Percentiles rank a stretch among this genome's conserved stretches.
Conservation (phyloP, 83 land plant species). For the Larix sibirica region DNA sequence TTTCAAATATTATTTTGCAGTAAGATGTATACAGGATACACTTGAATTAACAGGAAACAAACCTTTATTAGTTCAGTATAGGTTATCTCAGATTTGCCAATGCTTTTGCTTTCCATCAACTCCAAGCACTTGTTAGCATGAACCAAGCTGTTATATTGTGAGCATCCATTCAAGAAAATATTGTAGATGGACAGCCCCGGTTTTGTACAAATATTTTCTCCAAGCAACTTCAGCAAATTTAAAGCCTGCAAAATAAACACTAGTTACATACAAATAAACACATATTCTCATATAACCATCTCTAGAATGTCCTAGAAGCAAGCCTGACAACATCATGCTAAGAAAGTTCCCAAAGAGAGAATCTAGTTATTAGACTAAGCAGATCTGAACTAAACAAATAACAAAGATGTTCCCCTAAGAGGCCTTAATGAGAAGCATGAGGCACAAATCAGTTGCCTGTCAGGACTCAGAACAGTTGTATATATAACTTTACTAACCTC, state of each 20-base stretch:
- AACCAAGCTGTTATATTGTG: conserved; percentile 12
- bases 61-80: conserved; percentile 57
- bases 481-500: conserved; percentile 30
- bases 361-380: not conserved
- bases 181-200: conserved; percentile 31
- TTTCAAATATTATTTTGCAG: not conserved
- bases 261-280: not conserved
- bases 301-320: not conserved
- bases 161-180: conserved; percentile 35
- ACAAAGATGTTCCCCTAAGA: not conserved
- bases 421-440: not conserved
- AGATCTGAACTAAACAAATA: not conserved
- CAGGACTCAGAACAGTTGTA: not conserved
- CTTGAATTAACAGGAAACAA: not conserved
- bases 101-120: conserved; percentile 38
- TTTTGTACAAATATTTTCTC: conserved; percentile 16
- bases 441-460: not conserved
- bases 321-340: not conserved
- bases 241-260: conserved; percentile 39
- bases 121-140: conserved; percentile 41
- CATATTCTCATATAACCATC: not conserved
- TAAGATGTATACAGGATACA: not conserved
- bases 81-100: conserved; percentile 58
- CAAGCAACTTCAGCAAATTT: conserved; percentile 24
- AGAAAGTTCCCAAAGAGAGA: not conserved